phyloP scores from a whole-genome alignment of 2,329 filamentous ascomycete genomes.

The Cadophora luteo-olivacea region DNA sequence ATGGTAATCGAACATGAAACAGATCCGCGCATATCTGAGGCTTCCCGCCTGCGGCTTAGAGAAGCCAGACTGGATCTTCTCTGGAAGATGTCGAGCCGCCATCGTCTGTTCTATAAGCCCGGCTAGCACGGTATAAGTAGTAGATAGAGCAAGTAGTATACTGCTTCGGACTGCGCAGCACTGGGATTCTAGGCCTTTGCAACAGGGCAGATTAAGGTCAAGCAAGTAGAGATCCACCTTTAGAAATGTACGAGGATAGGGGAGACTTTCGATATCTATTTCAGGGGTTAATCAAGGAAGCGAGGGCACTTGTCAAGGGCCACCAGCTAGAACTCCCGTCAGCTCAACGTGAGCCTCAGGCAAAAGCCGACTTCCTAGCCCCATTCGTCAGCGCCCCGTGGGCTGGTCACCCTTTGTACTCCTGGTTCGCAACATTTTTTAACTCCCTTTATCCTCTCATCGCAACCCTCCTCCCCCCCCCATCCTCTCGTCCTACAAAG shows the following conservation, averaged over 20 bases:
- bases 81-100: not conserved
- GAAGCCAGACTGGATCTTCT: not conserved
- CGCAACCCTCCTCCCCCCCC: not conserved
- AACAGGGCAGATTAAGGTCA: not conserved
- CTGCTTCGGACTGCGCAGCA: not conserved
- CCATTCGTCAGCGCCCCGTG: not conserved
- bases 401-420: not conserved
- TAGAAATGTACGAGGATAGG: not conserved
- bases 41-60: not conserved
- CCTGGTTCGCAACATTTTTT: not conserved
- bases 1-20: constrained; percentile 27
- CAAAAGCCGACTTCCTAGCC: not conserved
- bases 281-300: not conserved
- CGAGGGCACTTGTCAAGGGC: not conserved
- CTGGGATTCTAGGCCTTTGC: not conserved
- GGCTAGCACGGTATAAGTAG: no score
- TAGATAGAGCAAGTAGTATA: not conserved
- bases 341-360: not conserved
- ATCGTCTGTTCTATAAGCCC: no score
- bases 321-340: no score
- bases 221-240: not conserved
- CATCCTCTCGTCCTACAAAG: constrained; percentile 13
- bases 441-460: constrained; percentile 11
- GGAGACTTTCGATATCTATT: not conserved
- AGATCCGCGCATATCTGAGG: constrained; percentile 20